A percentile compares a stretch with the other conserved stretches of the same genome.
These are phyloP conservation scores for Arachis hypogaea DNA, from an alignment of 306 rosid genomes.

Conservation along the genomic window DNA sequence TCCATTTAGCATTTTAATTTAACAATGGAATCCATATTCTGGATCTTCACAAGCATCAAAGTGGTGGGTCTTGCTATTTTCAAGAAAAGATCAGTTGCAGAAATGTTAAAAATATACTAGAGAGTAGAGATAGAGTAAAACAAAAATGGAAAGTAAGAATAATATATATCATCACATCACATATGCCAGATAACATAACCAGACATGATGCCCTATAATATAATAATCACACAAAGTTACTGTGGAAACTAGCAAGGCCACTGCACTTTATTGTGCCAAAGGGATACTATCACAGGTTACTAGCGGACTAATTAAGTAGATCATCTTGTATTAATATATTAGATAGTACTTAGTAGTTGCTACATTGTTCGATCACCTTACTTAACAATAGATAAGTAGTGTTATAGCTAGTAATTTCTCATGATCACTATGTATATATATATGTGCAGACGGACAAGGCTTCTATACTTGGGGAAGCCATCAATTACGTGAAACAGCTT, in stretches of 20 bases:
- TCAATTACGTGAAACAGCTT: constrained; percentile 37
- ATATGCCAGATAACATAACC: not conserved
- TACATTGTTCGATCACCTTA: no score
- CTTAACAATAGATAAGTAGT: no score
- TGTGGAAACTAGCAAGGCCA: no score
- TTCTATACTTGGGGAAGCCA: constrained; percentile 39
- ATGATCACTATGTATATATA: not conserved
- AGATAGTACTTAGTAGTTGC: no score
- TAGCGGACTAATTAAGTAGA: no score
- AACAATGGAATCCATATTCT: not conserved
- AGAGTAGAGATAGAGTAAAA: no score
- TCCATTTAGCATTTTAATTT: no score
- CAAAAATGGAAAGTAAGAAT: not conserved
- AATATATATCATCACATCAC: not conserved
- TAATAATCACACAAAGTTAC: no score
- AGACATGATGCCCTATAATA: no score
- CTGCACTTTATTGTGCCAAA: not conserved
- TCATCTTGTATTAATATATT: no score
- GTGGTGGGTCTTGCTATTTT: not conserved
- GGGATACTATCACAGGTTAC: no score
- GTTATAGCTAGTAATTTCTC: no score
- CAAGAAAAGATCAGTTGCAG: not conserved
- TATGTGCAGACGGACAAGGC: constrained; percentile 40
- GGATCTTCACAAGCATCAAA: not conserved
- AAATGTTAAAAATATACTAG: not conserved